Evolutionary conservation across 2,329 filamentous ascomycete species (phyloP).

Genomic region (Colletotrichum orchidophilum): DNA sequence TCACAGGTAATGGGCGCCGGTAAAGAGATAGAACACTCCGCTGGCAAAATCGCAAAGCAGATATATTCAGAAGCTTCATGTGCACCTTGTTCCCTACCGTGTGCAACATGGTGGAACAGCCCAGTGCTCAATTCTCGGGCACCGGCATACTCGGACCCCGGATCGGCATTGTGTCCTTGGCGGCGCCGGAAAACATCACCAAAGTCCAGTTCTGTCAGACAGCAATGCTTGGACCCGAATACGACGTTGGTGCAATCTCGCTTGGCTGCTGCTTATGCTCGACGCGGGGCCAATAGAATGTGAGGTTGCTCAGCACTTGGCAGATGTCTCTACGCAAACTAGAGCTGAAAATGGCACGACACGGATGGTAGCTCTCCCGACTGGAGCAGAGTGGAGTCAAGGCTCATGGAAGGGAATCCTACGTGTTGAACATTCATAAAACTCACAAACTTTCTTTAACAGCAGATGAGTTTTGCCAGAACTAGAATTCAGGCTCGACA

Average conservation of each 20-base stretch:
- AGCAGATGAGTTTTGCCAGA: not conserved
- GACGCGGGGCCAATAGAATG: not conserved
- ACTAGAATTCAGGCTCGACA: not conserved
- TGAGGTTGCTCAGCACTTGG: not conserved
- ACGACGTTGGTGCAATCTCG: slow-evolving; percentile 18
- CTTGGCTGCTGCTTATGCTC: not conserved
- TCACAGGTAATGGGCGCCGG: not conserved
- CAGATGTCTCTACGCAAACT: not conserved
- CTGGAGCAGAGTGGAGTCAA: not conserved
- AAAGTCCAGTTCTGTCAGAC: not conserved
- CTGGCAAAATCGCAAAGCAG: too few relatives aligned
- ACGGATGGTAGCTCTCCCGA: slow-evolving; percentile 15
- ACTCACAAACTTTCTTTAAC: not conserved
- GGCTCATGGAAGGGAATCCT: not conserved
- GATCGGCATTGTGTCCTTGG: not conserved
- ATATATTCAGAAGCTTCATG: not conserved
- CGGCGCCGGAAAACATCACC: not conserved
- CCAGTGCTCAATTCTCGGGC: not conserved
- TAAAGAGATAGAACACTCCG: too few relatives aligned
- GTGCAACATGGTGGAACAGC: not conserved
- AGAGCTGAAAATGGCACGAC: slow-evolving; percentile 9
- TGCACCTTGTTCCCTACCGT: not conserved
- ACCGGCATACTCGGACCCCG: not conserved
- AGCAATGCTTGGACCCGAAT: slow-evolving; percentile 7
- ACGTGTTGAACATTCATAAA: not conserved